Conservation (phyloP, 108 stramenopile species). For the Pseudonitzschia multiseries region DNA sequence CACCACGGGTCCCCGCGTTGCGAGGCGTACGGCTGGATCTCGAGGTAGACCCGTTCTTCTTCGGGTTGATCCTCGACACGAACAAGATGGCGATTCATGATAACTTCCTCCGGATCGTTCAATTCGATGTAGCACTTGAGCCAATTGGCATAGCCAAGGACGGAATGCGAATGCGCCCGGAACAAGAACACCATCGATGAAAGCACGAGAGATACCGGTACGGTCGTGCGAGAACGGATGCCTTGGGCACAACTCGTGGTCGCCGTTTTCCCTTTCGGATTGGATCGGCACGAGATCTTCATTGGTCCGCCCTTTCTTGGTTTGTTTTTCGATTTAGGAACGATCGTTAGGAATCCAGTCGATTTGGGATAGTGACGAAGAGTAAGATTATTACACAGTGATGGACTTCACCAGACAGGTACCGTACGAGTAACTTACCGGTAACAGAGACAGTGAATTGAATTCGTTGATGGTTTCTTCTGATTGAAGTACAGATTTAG, state of each 20-base stretch:
- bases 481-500: too few relatives aligned
- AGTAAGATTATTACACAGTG: too few relatives aligned
- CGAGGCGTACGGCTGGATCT: constrained; percentile 22
- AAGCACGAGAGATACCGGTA: not conserved
- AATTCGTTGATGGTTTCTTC: too few relatives aligned
- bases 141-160: constrained; percentile 40
- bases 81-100: constrained; percentile 41
- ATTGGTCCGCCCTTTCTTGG: not conserved
- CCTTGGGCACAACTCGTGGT: not conserved
- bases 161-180: not conserved
- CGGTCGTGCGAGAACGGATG: not conserved
- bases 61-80: constrained; percentile 15
- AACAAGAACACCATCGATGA: not conserved
- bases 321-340: not conserved
- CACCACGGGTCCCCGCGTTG: constrained; percentile 10
- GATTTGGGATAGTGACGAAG: not conserved
- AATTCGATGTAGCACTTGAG: constrained; percentile 51
- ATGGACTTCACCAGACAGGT: too few relatives aligned
- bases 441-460: too few relatives aligned
- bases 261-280: not conserved
- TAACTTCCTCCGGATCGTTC: constrained; percentile 37
- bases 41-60: constrained; percentile 31
- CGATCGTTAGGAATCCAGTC: not conserved
- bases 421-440: too few relatives aligned
- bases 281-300: not conserved